A percentile compares a stretch with the other conserved stretches of the same genome.
These are phyloP conservation scores for Hanseniaspora vineae DNA, from an alignment of 805 yeast species.

Conservation along the genomic window DNA sequence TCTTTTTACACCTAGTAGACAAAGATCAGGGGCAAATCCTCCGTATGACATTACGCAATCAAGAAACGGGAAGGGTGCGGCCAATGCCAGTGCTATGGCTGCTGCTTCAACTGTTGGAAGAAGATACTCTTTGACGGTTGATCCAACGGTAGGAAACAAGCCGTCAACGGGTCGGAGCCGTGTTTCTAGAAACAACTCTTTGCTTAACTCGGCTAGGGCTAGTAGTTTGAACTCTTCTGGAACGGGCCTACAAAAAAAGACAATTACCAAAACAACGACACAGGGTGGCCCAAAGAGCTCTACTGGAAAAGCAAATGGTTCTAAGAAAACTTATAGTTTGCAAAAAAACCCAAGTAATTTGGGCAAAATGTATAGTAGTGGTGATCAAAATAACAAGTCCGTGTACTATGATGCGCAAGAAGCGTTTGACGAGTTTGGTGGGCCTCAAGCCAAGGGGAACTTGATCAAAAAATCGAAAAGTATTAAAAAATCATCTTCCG, in stretches of 20 bases:
- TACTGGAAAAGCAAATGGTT: background rate
- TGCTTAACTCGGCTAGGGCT: background rate
- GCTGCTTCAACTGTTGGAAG: conserved; percentile 48
- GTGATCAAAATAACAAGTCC: background rate
- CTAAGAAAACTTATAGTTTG: too few species aligned
- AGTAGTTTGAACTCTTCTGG: background rate
- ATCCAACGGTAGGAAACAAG: background rate
- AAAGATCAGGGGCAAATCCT: background rate
- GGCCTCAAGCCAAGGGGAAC: conserved; percentile 18
- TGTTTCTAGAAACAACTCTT: background rate
- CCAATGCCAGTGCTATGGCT: conserved; percentile 43
- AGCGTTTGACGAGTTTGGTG: conserved; percentile 24
- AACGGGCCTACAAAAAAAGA: background rate
- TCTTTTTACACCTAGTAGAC: background rate
- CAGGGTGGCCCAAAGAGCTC: background rate
- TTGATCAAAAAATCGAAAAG: conserved; percentile 16
- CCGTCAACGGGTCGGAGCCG: background rate
- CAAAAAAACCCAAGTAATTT: too few species aligned
- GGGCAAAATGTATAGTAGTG: too few species aligned
- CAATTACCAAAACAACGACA: background rate
- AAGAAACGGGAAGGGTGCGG: conserved; percentile 13
- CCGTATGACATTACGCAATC: background rate
- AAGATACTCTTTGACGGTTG: conserved; percentile 9
- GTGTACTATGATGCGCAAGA: conserved; percentile 15
- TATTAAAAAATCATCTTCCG: conserved; percentile 2